These are phyloP conservation scores for Wickerhamiella dianesei DNA, from an alignment of 805 yeast genomes.

Conservation along the genomic window DNA sequence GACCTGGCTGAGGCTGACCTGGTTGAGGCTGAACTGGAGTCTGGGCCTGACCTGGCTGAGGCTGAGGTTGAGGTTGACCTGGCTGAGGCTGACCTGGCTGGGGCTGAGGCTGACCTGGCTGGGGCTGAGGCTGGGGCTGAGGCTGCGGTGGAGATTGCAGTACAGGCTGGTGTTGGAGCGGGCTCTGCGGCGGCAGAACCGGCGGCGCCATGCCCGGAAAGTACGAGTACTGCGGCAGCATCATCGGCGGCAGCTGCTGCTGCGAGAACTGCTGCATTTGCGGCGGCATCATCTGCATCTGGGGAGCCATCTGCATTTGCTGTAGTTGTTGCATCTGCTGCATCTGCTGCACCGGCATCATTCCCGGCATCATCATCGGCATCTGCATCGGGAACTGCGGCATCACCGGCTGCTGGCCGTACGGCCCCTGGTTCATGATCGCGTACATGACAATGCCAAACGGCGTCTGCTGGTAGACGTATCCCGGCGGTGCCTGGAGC, in stretches of 20 bases:
- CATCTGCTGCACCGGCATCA: slow-evolving; percentile 1
- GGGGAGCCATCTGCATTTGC: not conserved
- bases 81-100: slow-evolving; percentile 20
- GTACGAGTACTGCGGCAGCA: not conserved
- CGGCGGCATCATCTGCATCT: not conserved
- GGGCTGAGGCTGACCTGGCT: slow-evolving; percentile 3
- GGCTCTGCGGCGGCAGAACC: slow-evolving; percentile 2
- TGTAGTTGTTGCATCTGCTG: not conserved
- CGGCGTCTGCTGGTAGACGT: not conserved
- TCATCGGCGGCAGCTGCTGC: not conserved
- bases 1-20: slow-evolving; percentile 21
- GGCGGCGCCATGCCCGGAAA: not conserved
- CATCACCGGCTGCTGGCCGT: slow-evolving; percentile 1
- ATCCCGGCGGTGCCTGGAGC: not conserved
- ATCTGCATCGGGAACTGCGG: slow-evolving; percentile 1
- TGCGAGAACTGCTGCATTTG: not conserved
- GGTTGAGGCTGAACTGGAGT: slow-evolving; percentile 16
- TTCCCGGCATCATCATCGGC: slow-evolving; percentile 3
- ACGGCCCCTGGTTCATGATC: not conserved
- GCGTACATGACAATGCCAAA: slow-evolving; percentile 1
- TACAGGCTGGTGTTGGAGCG: not conserved
- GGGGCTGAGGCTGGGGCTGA: slow-evolving; percentile 3
- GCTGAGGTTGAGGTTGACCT: slow-evolving; percentile 15
- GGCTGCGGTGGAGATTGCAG: not conserved
- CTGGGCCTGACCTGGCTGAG: slow-evolving; percentile 13